Evolutionary conservation across 2,329 filamentous ascomycete species (phyloP), one percentile per base, ranked within the genome.

Genomic region (Anisogramma anomala): DNA sequence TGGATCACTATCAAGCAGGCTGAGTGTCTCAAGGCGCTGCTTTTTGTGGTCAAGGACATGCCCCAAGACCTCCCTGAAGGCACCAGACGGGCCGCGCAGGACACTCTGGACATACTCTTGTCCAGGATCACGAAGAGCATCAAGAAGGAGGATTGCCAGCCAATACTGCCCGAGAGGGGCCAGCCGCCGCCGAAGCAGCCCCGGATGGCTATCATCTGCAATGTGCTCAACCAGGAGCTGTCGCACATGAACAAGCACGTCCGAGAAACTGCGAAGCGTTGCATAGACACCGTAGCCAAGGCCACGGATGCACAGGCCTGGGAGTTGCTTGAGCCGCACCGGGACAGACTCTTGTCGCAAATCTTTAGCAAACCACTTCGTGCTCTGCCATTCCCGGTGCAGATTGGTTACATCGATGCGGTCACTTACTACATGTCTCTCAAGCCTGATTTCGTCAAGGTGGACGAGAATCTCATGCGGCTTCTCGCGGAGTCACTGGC

Each of bases 11-110:
- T 80, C 10, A 83, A 86, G 52, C 87, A 95, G 56, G 75, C 82
- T 39, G 87, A 96, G 44, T 88, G 95, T 52, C 80, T 91, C 44
- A 79, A 85, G 38, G 85, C 88, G n/a, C 68, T 99, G 41, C 81
- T 94, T 63, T 95, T 94, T 61, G 88, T 98, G 49, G 86, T 98
- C 65, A 98, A 98, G 63, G 91, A 98, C 57, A 95, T 95, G 73
- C 91, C 93, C 0, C 76, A 84, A 41, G 91, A 98, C 58, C 71
- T 98, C 1, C 89, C 93, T 1, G 87, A 93, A 42, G 88, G 82
- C 55, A 95, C 91, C 2, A 74, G 91, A 26, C 71, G 80, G 25
- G 79, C 85, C 45, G 88, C 91, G 0, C 84, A 93, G 59, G 73
- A 79, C 15, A 93, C 89, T 0, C 68, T 98, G 17, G 80, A 89